Evolutionary conservation across 140 eudicot species (phyloP).

Genomic region (Senecio squalidus): DNA sequence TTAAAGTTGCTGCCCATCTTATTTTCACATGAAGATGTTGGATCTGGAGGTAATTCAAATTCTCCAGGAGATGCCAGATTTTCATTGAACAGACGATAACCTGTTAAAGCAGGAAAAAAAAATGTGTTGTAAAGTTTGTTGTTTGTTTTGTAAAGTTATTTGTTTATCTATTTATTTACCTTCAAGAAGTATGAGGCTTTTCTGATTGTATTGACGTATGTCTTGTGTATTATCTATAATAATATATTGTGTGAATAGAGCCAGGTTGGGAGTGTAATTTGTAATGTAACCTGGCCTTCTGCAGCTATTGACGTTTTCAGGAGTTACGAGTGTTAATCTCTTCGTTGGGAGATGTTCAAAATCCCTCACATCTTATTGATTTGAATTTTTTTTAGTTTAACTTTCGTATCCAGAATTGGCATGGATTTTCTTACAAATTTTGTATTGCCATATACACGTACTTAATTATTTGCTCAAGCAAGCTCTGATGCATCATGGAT

Average conservation of each 20-base stretch:
- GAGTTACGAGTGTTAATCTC: neutral
- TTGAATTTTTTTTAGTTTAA: too few relatives aligned
- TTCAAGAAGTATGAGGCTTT: neutral
- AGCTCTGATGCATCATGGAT: too few relatives aligned
- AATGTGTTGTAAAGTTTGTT: slow-evolving; percentile 15
- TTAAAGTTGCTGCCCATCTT: neutral
- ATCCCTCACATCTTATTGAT: too few relatives aligned
- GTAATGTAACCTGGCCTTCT: neutral
- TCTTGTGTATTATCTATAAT: slow-evolving; percentile 13
- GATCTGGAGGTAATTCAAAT: neutral
- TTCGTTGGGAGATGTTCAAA: too few relatives aligned
- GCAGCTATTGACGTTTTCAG: too few relatives aligned
- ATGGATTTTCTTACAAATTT: too few relatives aligned
- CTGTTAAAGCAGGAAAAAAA: neutral
- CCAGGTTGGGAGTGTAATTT: slow-evolving; percentile 3
- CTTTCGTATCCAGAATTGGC: too few relatives aligned
- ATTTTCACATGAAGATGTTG: neutral
- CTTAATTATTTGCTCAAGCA: too few relatives aligned
- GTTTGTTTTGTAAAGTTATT: slow-evolving; percentile 12
- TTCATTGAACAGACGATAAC: neutral
- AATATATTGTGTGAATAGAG: slow-evolving; percentile 2
- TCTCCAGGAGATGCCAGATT: neutral
- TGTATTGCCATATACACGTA: too few relatives aligned
- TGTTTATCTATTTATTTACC: too few relatives aligned
- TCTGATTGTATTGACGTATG: neutral